These are phyloP conservation scores for Xerocomus spinulosus DNA, from an alignment of 768 basidiomycete species.

Conservation along the genomic window DNA sequence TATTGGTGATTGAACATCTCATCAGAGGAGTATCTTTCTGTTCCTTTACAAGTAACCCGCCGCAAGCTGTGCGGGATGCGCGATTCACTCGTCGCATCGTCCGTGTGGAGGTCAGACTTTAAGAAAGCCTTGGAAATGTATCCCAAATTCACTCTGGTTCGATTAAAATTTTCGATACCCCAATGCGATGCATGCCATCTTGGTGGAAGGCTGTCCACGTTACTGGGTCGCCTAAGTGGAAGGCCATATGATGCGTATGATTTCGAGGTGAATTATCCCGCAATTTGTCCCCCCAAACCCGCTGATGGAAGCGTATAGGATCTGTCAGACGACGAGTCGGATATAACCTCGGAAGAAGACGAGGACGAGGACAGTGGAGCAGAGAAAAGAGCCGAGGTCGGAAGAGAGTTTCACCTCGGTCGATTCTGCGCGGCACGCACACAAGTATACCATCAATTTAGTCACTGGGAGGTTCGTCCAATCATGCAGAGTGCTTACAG, in stretches of 20 bases:
- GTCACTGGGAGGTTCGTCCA: slow-evolving; percentile 75
- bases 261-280: slow-evolving; percentile 48
- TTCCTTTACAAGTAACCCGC: slow-evolving; percentile 61
- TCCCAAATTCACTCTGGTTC: slow-evolving; percentile 55
- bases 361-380: slow-evolving; percentile 10
- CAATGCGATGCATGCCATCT: slow-evolving; percentile 83
- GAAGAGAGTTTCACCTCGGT: slow-evolving; percentile 58
- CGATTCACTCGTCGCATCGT: slow-evolving; percentile 79
- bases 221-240: slow-evolving; percentile 60
- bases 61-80: slow-evolving; percentile 66
- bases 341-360: slow-evolving; percentile 23
- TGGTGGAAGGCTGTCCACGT: slow-evolving; percentile 61
- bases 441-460: slow-evolving; percentile 62
- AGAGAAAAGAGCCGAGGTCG: slow-evolving; percentile 10
- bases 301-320: slow-evolving; percentile 12
- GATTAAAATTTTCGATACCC: slow-evolving; percentile 52
- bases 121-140: slow-evolving; percentile 59
- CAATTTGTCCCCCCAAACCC: background rate
- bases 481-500: background rate
- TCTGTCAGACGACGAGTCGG: slow-evolving; percentile 20
- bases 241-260: slow-evolving; percentile 65
- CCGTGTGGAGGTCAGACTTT: slow-evolving; percentile 74
- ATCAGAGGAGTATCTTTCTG: slow-evolving; percentile 64
- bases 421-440: slow-evolving; percentile 74
- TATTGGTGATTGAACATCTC: background rate